Base-by-base conservation (phyloP, 2,329 filamentous ascomycete species). In the Epichloe bromicola region DNA sequence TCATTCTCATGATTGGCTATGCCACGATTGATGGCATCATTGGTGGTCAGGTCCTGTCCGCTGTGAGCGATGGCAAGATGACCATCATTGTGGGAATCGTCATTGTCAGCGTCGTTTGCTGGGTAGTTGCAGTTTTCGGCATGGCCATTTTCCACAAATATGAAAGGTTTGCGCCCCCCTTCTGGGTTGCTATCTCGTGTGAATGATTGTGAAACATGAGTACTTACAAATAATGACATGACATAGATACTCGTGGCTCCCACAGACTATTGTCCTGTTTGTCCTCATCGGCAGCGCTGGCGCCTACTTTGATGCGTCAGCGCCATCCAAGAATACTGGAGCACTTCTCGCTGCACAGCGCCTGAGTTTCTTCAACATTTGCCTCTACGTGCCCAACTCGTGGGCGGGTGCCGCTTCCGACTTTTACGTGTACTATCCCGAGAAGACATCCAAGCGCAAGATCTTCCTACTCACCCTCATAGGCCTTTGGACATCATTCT, bases 391-490 rank as follows among this genome's bases (percentile, higher is more conserved):
- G 4, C 62, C 64, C 19, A 64, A 64, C 38, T 64, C 62, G 0
- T 93, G 87, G 86, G 80, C 83, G 1, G 77, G 77, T 6, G 86
- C 83, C 53, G 85, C 86, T 0, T 82, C 85, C 8, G 86, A 91
- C 61, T 91, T 89, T 65, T 88, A 84, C 20, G 84, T 88, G 48
- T 90, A 90, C 66, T 86, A 89, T 59, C 85, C 85, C 0, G 70
- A 73, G 3, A 72, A 67, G 23, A 79, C 80, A 40, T 76, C 76
- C 33, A 74, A 79, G 20, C 64, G 63, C 41, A 80, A 80, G 54
- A 73, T 89, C 54, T 91, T 90, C 66, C 59, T 78, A 53, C 81
- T 80, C 62, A 86, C 85, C 33, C 86, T 82, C 64, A 62, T 70
- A 23, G 87, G 87, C 10, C 72, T 93, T 14, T 77, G 85, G 55